Percentiles rank a stretch among this genome's conserved stretches.
phyloP scores from a whole-genome alignment of 2,329 filamentous ascomycete species.

The Aspergillus fumigatus region DNA sequence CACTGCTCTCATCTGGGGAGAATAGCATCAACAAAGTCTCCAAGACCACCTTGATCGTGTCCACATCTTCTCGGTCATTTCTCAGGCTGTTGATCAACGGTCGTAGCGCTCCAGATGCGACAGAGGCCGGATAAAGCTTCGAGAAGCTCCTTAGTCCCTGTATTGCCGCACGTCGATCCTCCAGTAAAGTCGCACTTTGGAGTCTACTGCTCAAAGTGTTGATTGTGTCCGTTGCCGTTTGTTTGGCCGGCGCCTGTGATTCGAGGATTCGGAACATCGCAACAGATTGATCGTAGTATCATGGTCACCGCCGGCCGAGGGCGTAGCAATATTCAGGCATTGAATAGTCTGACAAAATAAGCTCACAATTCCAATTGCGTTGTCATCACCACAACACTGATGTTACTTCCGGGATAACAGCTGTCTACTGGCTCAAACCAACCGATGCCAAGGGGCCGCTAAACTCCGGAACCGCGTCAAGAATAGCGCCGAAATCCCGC shows the following conservation, averaged over 20 bases:
- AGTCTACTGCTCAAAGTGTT: slow-evolving; percentile 82
- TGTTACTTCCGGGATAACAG: not conserved
- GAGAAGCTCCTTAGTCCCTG: slow-evolving; percentile 91
- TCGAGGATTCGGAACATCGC: slow-evolving; percentile 57
- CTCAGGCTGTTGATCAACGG: slow-evolving; percentile 79
- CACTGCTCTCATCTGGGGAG: slow-evolving; percentile 59
- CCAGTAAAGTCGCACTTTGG: slow-evolving; percentile 81
- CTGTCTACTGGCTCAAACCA: not conserved
- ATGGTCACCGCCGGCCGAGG: slow-evolving; percentile 36
- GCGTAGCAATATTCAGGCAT: slow-evolving; percentile 26
- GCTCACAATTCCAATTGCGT: slow-evolving; percentile 16
- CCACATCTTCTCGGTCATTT: slow-evolving; percentile 89
- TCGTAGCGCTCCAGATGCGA: slow-evolving; percentile 86
- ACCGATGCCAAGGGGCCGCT: slow-evolving; percentile 17
- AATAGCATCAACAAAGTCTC: slow-evolving; percentile 96
- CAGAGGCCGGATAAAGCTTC: slow-evolving; percentile 92
- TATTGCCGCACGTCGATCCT: slow-evolving; percentile 91
- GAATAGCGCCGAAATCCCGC: slow-evolving; percentile 19
- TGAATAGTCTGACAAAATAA: slow-evolving; percentile 15
- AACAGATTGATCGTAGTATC: slow-evolving; percentile 31
- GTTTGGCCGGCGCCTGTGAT: slow-evolving; percentile 80
- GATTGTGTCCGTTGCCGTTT: slow-evolving; percentile 94
- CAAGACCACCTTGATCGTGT: slow-evolving; percentile 90
- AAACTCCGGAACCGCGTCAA: slow-evolving; percentile 21
- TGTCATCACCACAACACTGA: slow-evolving; percentile 11